Conservation (phyloP, 1,284 basidiomycete genomes). For the Phellinidium pouzarii region DNA sequence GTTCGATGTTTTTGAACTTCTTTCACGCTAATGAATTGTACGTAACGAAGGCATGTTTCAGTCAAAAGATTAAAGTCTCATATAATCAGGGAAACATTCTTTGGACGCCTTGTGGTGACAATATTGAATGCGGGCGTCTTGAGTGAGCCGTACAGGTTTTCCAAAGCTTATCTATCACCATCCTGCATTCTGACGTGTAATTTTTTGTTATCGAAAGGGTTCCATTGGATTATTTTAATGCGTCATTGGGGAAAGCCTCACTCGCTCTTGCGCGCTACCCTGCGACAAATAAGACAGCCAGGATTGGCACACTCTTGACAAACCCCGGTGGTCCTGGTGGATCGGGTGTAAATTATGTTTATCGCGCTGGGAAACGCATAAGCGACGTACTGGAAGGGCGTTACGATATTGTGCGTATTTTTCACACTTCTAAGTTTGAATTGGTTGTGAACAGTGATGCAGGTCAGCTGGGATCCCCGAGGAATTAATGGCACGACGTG, state of each 20-base stretch:
- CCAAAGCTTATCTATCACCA: background rate
- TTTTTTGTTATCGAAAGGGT: constrained; percentile 12
- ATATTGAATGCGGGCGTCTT: constrained; percentile 18
- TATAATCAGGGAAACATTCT: constrained; percentile 13
- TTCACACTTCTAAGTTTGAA: background rate
- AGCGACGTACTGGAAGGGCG: constrained; percentile 24
- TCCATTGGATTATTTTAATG: constrained; percentile 21
- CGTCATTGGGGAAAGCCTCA: constrained; percentile 17
- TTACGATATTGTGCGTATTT: constrained; percentile 21
- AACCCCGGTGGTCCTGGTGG: constrained; percentile 22
- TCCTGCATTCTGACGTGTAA: background rate
- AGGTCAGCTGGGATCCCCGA: constrained; percentile 27
- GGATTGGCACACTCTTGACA: constrained; percentile 20
- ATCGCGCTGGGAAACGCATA: constrained; percentile 23
- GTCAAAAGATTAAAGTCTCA: background rate
- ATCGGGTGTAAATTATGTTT: constrained; percentile 24
- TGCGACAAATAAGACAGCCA: constrained; percentile 20
- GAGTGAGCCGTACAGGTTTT: constrained; percentile 7
- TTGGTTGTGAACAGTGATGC: background rate
- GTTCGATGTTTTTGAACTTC: background rate
- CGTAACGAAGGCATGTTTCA: background rate
- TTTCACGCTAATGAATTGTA: background rate
- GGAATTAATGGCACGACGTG: constrained; percentile 25
- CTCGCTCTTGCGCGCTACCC: constrained; percentile 21
- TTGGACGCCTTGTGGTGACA: constrained; percentile 17